Evolutionary conservation across 139 green algal genomes (phyloP), one percentile per base, ranked within the genome.

Genomic region (Nannochloris sp.): DNA sequence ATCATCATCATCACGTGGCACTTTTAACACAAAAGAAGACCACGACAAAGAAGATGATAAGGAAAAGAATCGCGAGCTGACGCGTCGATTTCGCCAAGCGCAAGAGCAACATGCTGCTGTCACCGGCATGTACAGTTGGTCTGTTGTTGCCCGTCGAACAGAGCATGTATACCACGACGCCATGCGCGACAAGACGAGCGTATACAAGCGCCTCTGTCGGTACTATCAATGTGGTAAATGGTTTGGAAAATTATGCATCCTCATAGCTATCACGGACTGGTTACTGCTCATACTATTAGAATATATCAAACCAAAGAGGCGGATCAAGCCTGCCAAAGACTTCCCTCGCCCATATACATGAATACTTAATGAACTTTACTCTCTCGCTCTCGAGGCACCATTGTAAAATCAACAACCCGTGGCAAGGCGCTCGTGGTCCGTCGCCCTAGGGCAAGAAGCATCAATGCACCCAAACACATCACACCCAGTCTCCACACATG

Each of bases 91-190:
- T 19, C 18, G n/a, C 18, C 5, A 53, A 53, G 75, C 48, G 37
- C 48, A 29, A 29, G 31, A 24, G 34, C 83, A 90, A 56, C 84
- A 93, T 61, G 19, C 49, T 5, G 69, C 75, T 27, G 85, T 88
- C 57, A 51, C 48, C 0, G 55, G 60, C 5, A 94, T 96, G 84
- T 98, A 98, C 80, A 86, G 74, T 75, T 98, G 90, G 89, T 72
- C 66, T 4, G 72, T 85, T 57, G 83, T 98, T 11, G 88, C 92
- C 2, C 36, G 58, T 48, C 76, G 90, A 14, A 95, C 87, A 21
- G 79, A 88, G 53, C 23, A 19, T 2, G 91, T 92, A 31, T 97
- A 97, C 68, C 60, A 78, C 43, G 27, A 19, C 6, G 78, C 67
- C 2, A 29, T 76, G 36, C 21, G 31, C 3, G 58, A 15, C 31